Percentiles rank a stretch among this genome's conserved stretches.
phyloP scores from a whole-genome alignment of 2,329 filamentous ascomycete species.

The Aspergillus ochraceoroseus region DNA sequence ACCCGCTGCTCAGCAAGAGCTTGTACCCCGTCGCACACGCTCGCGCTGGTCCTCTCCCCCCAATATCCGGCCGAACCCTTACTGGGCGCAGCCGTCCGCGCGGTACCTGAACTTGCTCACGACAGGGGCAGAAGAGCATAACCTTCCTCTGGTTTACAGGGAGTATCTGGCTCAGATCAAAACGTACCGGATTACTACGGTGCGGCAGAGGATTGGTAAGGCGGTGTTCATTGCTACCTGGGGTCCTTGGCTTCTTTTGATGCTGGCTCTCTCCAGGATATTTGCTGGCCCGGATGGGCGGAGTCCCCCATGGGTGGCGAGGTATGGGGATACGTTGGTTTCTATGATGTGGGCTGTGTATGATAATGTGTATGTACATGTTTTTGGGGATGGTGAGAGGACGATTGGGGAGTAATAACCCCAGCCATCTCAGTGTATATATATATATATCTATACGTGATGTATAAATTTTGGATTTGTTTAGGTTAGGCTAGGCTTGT shows the following conservation, averaged over 20 bases:
- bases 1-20: constrained; percentile 43
- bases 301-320: constrained; percentile 62
- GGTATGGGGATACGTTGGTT: constrained; percentile 51
- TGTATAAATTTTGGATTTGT: not conserved
- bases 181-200: constrained; percentile 65
- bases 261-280: constrained; percentile 43
- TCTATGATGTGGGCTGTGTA: constrained; percentile 60
- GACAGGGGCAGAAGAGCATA: constrained; percentile 72
- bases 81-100: constrained; percentile 74
- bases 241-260: constrained; percentile 54
- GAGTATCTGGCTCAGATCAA: constrained; percentile 64
- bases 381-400: constrained; percentile 85
- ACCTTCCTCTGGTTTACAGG: constrained; percentile 73
- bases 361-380: constrained; percentile 57
- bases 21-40: constrained; percentile 9
- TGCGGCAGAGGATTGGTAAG: constrained; percentile 62
- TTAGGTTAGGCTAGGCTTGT: no score
- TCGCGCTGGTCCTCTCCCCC: constrained; percentile 25
- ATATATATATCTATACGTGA: not conserved
- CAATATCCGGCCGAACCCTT: constrained; percentile 58
- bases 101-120: constrained; percentile 78
- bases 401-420: constrained; percentile 38
- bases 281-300: constrained; percentile 63
- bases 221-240: constrained; percentile 58
- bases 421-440: not conserved